Evolutionary conservation across 2,329 filamentous ascomycete species (phyloP), one percentile per base, ranked within the genome.

Genomic region (Claviceps maximensis): DNA sequence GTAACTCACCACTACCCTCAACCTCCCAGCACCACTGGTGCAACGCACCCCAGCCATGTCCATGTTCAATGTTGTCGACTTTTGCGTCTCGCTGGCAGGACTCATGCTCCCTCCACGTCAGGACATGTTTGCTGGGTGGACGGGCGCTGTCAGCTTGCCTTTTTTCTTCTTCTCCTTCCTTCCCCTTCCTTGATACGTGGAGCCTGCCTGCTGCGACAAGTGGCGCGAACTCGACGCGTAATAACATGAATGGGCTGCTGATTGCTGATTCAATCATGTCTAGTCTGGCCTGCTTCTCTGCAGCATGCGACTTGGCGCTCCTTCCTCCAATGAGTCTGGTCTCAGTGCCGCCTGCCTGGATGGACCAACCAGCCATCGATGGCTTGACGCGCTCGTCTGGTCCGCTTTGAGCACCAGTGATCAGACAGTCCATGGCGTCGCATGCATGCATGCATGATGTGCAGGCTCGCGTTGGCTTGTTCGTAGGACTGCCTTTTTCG

Each of bases 381-480:
- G n/a, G n/a, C n/a, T n/a, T n/a, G n/a, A n/a, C n/a, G n/a, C n/a
- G n/a, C 2, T 33, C 17, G 36, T 17, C 36, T 17, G 15, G 36
- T 7, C 36, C 31, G 31, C 31, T 33, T 33, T 33, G 12, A 33
- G 31, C 31, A 33, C 3, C 7, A 8, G 31, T 33, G 31, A 29
- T 9, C 29, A 9, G 29, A 29, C 31, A 33, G 31, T 33, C 2
- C 12, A 33, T 12, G 31, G 8, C 31, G 2, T 47, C 17, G 8
- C 12, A 10, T 40, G 50, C 50, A 19, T 45, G 52, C 23, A 47
- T 48, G 49, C 41, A 51, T 54, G 41, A 50, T 53, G 48, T 51
- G 45, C 49, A 51, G 33, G 27, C n/a, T 31, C 45, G 27, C 33
- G 25, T n/a, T 21, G 25, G 25, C 44, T 9, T 5, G 15, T 25